Conservation (phyloP, 225 moss, liverwort and hornwort genomes). For the Pseudoscleropodium purum region DNA sequence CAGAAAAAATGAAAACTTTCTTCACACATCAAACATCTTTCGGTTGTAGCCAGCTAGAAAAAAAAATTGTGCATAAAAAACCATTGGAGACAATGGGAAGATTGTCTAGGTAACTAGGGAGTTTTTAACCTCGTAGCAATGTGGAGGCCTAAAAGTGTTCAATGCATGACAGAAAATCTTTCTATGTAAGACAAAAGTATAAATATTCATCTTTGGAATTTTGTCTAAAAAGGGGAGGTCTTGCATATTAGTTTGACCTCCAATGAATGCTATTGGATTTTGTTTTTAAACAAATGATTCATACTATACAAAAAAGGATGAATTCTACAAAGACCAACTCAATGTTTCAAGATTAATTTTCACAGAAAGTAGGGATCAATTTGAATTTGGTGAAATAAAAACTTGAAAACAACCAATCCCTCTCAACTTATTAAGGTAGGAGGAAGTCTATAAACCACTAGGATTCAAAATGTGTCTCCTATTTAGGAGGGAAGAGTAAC, state of each 20-base stretch:
- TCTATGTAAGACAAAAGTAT: fast-evolving
- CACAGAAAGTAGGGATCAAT: too few relatives aligned
- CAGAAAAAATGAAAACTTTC: not conserved
- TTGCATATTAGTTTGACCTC: too few relatives aligned
- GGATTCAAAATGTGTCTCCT: fast-evolving
- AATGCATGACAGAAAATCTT: not conserved
- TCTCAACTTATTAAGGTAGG: not conserved
- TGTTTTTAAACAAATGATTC: too few relatives aligned
- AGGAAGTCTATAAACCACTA: fast-evolving
- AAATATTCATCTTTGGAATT: fast-evolving
- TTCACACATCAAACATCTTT: too few relatives aligned
- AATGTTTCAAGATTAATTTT: fast-evolving
- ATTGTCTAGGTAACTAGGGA: too few relatives aligned
- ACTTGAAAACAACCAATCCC: fast-evolving
- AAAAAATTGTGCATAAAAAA: too few relatives aligned
- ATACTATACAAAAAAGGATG: fast-evolving
- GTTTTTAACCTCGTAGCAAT: fast-evolving
- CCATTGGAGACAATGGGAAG: too few relatives aligned
- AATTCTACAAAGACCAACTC: fast-evolving
- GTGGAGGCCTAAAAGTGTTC: fast-evolving
- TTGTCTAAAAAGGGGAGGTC: not conserved
- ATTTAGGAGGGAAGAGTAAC: not conserved
- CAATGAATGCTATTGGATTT: too few relatives aligned
- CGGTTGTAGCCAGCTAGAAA: too few relatives aligned
- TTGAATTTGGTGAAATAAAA: not conserved